Conservation (phyloP, 495 filamentous ascomycete species). For the Aspergillus heteromorphus region DNA sequence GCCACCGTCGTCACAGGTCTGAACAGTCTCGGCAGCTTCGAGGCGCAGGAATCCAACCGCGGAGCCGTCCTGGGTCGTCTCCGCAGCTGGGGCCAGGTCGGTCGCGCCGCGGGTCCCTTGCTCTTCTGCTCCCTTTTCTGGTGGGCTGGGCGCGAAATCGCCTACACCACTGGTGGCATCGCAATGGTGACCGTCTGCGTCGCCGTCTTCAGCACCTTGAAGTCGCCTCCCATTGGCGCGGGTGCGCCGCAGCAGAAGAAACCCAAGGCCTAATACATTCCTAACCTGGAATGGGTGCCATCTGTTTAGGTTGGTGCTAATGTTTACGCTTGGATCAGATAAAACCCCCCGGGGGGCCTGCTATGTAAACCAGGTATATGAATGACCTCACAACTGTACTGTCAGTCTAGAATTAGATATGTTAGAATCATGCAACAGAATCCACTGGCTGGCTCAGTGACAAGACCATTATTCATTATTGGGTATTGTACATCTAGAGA, state of each 20-base stretch:
- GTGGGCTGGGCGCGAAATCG: slow-evolving; percentile 89
- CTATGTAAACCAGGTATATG: neutral
- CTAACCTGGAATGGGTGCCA: neutral
- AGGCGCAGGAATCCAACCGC: slow-evolving; percentile 72
- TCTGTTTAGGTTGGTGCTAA: neutral
- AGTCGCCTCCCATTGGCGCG: slow-evolving; percentile 27
- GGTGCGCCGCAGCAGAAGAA: slow-evolving; percentile 13
- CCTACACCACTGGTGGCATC: slow-evolving; percentile 72
- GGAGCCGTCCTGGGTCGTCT: slow-evolving; percentile 82
- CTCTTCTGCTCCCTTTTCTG: slow-evolving; percentile 96
- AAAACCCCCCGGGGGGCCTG: too few relatives aligned
- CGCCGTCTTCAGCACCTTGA: slow-evolving; percentile 66
- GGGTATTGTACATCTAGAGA: slow-evolving; percentile 3
- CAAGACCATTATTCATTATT: neutral
- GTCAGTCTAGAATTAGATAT: neutral
- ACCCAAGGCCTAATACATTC: neutral
- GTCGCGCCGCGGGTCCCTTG: slow-evolving; percentile 78
- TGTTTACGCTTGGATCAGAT: neutral
- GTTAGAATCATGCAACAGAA: neutral
- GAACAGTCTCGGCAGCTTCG: slow-evolving; percentile 86
- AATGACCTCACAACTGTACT: neutral
- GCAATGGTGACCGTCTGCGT: slow-evolving; percentile 71
- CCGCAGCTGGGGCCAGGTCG: slow-evolving; percentile 81
- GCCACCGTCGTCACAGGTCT: slow-evolving; percentile 93
- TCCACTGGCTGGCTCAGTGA: slow-evolving; percentile 1